Evolutionary conservation across 768 basidiomycete genomes (phyloP).

Genomic region (Collybia mongolica): DNA sequence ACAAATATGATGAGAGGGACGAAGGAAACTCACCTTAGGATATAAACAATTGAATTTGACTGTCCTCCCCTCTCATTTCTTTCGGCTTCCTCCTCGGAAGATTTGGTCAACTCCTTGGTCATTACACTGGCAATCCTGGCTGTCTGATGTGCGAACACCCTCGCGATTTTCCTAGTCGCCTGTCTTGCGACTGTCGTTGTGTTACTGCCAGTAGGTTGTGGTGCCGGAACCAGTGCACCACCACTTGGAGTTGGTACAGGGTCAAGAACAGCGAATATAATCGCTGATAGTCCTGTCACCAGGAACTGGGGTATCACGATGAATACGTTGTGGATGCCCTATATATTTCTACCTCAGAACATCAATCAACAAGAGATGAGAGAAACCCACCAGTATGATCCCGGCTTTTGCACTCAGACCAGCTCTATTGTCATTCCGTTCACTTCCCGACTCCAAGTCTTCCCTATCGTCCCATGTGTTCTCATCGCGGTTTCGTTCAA

Average conservation of each 20-base stretch:
- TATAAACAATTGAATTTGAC: constrained; percentile 74
- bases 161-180: too few species aligned
- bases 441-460: neutral
- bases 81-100: constrained; percentile 13
- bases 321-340: constrained; percentile 97
- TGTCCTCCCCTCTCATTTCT: constrained; percentile 24
- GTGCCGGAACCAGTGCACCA: neutral
- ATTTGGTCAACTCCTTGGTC: constrained; percentile 7
- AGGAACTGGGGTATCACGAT: constrained; percentile 94
- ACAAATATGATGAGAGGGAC: too few species aligned
- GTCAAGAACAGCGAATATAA: constrained; percentile 87
- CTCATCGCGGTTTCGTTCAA: constrained; percentile 16
- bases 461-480: constrained; percentile 3
- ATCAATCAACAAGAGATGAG: neutral
- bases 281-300: constrained; percentile 79
- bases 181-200: neutral
- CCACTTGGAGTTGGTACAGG: constrained; percentile 40
- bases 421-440: constrained; percentile 14
- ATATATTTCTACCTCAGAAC: neutral
- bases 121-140: neutral
- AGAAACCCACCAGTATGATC: constrained; percentile 66
- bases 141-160: too few species aligned
- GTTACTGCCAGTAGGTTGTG: neutral
- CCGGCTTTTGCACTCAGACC: constrained; percentile 82
- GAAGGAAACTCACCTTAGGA: constrained; percentile 62